Evolutionary conservation across 2,329 filamentous ascomycete genomes (phyloP), one percentile per base, ranked within the genome.

Genomic region (Curvularia sp.): DNA sequence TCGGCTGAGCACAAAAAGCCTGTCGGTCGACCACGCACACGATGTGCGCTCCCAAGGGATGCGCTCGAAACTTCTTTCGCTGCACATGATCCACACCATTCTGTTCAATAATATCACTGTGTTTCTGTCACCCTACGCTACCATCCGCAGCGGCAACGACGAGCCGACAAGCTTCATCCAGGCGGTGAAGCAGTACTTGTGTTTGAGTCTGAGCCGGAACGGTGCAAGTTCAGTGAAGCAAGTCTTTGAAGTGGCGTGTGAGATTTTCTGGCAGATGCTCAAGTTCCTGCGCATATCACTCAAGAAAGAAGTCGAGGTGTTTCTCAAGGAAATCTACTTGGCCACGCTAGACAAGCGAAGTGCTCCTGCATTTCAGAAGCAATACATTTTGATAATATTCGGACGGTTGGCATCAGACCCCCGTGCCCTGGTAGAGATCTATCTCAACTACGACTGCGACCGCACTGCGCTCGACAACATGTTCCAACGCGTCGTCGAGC

Each of bases 221-320:
- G 96, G 94, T 18, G 92, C 95, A 13, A 98, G 94, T 79, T 94
- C 93, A 4, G 91, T 97, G 43, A 91, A 92, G 63, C 87, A 87
- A 65, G 93, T 99, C 0, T 99, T 98, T 71, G 94, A 98, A 73
- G 92, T 98, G 42, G 94, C 92, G 75, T 93, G 91, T 70, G 95
- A 99, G 76, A 96, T 98, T 30, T 99, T 99, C 76, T 99, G 93
- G 93, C 83, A 98, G 57, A 97, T 97, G 89, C 81, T 97, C 43
- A 96, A 96, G 75, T 90, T 92, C 69, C 90, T 99, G 87, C 88
- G 96, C 61, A 90, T 95, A 2, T 90, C 93, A 62, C 90, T 99
- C 78, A 99, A 99, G 88, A 96, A 97, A 86, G 95, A 99, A 75
- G 91, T 99, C 55, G 95, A 98, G 77, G 94, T 99, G 0, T 98